Percentiles rank a stretch among this genome's conserved stretches.
Evolutionary conservation across 2,329 filamentous ascomycete genomes (phyloP).

Genomic region (Fusarium sulawesiense): DNA sequence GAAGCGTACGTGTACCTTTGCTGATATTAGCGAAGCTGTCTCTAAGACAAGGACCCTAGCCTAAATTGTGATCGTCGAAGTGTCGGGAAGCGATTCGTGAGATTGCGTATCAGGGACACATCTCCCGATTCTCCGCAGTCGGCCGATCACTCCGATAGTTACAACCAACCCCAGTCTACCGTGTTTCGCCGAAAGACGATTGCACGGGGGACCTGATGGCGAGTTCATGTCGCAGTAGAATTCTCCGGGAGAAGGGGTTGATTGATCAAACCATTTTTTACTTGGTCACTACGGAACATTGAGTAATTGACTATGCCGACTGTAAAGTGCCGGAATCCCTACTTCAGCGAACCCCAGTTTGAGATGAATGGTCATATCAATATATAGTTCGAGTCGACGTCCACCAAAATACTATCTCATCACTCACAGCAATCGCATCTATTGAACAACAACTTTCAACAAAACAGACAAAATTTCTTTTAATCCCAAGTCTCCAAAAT

Average conservation of each 20-base stretch:
- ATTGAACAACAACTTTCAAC: neutral
- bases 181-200: neutral
- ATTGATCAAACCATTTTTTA: neutral
- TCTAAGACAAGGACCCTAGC: neutral
- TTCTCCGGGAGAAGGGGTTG: neutral
- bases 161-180: neutral
- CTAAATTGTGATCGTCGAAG: neutral
- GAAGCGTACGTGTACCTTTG: neutral
- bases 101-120: neutral
- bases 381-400: neutral
- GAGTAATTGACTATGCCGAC: no score
- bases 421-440: neutral
- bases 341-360: no score
- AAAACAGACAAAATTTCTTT: neutral
- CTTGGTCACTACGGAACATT: neutral
- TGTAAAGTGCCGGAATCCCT: neutral
- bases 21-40: neutral
- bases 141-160: neutral
- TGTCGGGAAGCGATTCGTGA: neutral
- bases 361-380: neutral
- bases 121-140: neutral
- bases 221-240: neutral
- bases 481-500: neutral
- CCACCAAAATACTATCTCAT: neutral
- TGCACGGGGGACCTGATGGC: no score